Evolutionary conservation across 192 early-diverging fungal species (phyloP), one percentile per base, ranked within the genome.

Genomic region (Coemansia sp.): DNA sequence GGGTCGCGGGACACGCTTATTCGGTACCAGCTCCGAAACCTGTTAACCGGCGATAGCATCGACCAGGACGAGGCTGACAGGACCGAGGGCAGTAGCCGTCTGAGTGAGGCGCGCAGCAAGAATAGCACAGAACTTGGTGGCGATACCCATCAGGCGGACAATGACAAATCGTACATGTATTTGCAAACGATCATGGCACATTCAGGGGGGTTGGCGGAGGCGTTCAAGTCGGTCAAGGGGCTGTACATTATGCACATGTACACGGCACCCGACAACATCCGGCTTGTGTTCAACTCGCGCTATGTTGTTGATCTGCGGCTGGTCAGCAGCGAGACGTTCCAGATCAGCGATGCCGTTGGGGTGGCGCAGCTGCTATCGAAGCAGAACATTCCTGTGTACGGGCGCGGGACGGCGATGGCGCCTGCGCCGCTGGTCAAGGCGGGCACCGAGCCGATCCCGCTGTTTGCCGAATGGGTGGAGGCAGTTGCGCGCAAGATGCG

Each of bases 201-300:
- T 37, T 25, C 54, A 23, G 62, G 62, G 13, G 50, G 61, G 36
- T 38, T 70, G 6, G 45, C 48, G 4, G 37, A 36, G 17, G 70
- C 64, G 22, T 79, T 79, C 57, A 70, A 62, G 27, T 63, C 62
- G 0, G 67, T 79, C 37, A 44, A 61, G 7, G 76, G 62, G 0
- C 60, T 79, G 44, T 47, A 73, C 28, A 68, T 79, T 28, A 67
- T 70, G 76, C 71, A 69, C 31, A 79, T 79, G 76, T 79, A 79
- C 53, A 79, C 76, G 4, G 70, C 76, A 5, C 63, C 67, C 9
- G 76, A 79, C 48, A 79, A 73, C 44, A 68, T 79, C 31, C 66
- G 76, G 0, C 57, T 79, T 25, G 76, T 79, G 50, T 79, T 79
- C 44, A 79, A 79, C 25, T 73, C 70, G 61, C 70, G 67, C 17